A percentile compares a stretch with the other conserved stretches of the same genome.
These are phyloP conservation scores for Globisporangium abappressorium DNA, from an alignment of 352 stramenopile species.

Conservation along the genomic window DNA sequence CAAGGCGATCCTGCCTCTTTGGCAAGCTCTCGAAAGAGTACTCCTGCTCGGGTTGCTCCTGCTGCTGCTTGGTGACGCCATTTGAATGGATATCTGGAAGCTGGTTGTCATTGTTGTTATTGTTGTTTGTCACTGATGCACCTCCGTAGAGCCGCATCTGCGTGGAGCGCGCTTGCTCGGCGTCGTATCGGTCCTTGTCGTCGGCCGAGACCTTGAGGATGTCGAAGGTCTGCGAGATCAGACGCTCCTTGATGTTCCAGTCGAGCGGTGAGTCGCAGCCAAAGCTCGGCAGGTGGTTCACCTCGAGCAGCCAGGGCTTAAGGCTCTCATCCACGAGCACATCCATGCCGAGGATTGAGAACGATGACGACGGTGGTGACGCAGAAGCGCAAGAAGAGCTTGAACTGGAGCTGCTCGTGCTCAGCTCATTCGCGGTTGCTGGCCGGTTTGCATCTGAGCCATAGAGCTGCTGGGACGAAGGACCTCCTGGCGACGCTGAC, in stretches of 20 bases:
- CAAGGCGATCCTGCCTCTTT: not conserved
- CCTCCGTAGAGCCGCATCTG: slow-evolving; percentile 63
- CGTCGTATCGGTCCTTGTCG: slow-evolving; percentile 81
- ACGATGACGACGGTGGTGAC: slow-evolving; percentile 43
- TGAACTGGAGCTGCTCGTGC: not conserved
- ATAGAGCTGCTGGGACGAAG: slow-evolving; percentile 5
- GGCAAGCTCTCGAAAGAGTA: not conserved
- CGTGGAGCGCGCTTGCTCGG: slow-evolving; percentile 53
- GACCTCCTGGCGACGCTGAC: slow-evolving; percentile 26
- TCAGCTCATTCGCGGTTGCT: slow-evolving; percentile 19
- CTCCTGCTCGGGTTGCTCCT: slow-evolving; percentile 21
- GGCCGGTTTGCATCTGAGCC: slow-evolving; percentile 2
- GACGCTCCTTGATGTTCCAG: slow-evolving; percentile 92
- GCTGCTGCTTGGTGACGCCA: not conserved
- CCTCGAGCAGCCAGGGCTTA: slow-evolving; percentile 96
- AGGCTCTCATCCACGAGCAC: slow-evolving; percentile 94
- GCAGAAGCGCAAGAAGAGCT: slow-evolving; percentile 1
- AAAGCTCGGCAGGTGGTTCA: slow-evolving; percentile 97
- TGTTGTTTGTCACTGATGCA: slow-evolving; percentile 14
- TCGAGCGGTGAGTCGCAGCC: slow-evolving; percentile 94
- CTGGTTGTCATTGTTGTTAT: slow-evolving; percentile 13
- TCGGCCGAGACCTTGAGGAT: slow-evolving; percentile 76
- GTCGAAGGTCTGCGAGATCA: slow-evolving; percentile 92
- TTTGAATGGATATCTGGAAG: slow-evolving; percentile 12
- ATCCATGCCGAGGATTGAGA: slow-evolving; percentile 96